Conservation (phyloP, 495 filamentous ascomycete genomes). For the Aspergillus wentii region DNA sequence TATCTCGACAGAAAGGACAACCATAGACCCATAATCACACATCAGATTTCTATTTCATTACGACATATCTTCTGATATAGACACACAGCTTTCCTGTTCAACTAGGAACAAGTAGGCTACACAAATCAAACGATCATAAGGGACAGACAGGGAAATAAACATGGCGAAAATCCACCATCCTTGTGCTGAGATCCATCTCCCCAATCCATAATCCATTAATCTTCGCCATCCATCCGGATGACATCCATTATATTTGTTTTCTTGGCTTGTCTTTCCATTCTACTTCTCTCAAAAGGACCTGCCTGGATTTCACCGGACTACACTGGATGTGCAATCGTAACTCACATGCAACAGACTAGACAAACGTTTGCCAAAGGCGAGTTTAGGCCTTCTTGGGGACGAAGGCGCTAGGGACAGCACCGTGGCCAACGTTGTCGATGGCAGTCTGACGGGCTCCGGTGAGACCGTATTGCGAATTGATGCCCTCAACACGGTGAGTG, state of each 20-base stretch:
- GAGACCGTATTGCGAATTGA: conserved; percentile 69
- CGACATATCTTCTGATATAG: conserved; percentile 14
- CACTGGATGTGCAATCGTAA: too few relatives aligned
- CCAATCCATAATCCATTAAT: background rate
- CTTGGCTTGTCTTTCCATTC: too few relatives aligned
- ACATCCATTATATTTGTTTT: background rate
- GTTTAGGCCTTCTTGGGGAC: conserved; percentile 29
- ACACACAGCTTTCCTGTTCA: conserved; percentile 7
- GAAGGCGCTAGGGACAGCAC: conserved; percentile 37
- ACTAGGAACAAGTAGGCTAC: conserved; percentile 4
- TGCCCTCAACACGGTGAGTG: conserved; percentile 86
- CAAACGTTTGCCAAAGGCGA: background rate
- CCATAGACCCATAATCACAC: conserved; percentile 6
- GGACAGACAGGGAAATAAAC: too few relatives aligned
- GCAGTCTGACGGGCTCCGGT: conserved; percentile 57
- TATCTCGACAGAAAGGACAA: background rate
- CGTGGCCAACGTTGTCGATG: conserved; percentile 30
- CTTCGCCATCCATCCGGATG: conserved; percentile 1
- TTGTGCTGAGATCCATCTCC: background rate
- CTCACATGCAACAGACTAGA: too few relatives aligned
- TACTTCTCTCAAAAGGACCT: background rate
- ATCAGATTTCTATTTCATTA: conserved; percentile 13
- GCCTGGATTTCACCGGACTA: too few relatives aligned
- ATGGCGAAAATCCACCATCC: background rate
- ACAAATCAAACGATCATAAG: conserved; percentile 12